These are phyloP conservation scores for Annulohypoxylon maeteangense DNA, from an alignment of 495 filamentous ascomycete species.

Conservation along the genomic window DNA sequence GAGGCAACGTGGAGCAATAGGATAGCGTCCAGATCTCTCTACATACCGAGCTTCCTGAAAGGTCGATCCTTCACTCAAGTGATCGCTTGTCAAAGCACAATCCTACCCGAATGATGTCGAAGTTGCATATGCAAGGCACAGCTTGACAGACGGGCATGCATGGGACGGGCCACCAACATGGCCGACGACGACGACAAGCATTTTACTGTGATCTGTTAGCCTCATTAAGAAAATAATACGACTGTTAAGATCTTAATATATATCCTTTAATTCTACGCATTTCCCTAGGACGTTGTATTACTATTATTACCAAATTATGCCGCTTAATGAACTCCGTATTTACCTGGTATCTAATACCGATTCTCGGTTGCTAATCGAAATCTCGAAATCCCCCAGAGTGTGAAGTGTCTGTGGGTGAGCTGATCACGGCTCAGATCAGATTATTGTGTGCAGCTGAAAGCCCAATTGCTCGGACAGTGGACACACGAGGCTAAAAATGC, in stretches of 20 bases:
- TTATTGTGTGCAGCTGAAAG: constrained; percentile 31
- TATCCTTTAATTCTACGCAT: constrained; percentile 20
- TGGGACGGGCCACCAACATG: constrained; percentile 33
- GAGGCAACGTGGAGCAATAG: constrained; percentile 13
- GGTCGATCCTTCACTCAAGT: constrained; percentile 21
- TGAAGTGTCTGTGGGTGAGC: constrained; percentile 24
- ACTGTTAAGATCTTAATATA: constrained; percentile 19
- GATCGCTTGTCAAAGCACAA: constrained; percentile 27
- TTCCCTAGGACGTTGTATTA: constrained; percentile 6
- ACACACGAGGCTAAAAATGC: constrained; percentile 15
- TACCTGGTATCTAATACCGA: no score
- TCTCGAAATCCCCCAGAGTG: constrained; percentile 29
- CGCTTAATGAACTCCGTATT: background rate
- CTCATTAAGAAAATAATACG: constrained; percentile 34
- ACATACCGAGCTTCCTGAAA: constrained; percentile 27
- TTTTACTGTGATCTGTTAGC: constrained; percentile 34
- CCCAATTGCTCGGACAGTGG: constrained; percentile 39
- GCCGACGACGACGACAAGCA: constrained; percentile 15
- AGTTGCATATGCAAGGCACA: constrained; percentile 45
- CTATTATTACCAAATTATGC: constrained; percentile 9
- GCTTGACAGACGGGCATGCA: constrained; percentile 30
- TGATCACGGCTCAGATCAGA: constrained; percentile 31
- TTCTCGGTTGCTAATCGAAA: constrained; percentile 13
- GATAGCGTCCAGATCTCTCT: constrained; percentile 28
- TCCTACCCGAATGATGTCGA: constrained; percentile 28